Evolutionary conservation across 2,329 filamentous ascomycete genomes (phyloP).

Genomic region (Verticillium longisporum): DNA sequence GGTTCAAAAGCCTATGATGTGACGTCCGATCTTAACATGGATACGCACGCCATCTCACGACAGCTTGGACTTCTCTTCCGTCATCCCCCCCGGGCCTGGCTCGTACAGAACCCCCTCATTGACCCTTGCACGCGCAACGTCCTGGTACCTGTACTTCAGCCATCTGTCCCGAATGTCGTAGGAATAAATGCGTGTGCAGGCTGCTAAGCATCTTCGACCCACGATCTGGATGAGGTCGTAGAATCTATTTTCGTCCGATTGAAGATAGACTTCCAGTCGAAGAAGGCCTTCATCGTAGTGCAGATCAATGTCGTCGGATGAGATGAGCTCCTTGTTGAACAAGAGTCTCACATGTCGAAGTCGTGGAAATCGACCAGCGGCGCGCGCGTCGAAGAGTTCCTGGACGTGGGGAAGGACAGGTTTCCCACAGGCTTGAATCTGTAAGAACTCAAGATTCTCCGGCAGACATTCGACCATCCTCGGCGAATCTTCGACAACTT

Average conservation of each 20-base stretch:
- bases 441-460: conserved; percentile 4
- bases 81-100: neutral
- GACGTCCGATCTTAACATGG: too few species aligned
- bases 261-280: neutral
- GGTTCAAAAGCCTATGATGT: too few species aligned
- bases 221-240: neutral
- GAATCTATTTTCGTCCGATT: neutral
- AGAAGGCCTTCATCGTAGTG: neutral
- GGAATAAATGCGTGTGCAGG: neutral
- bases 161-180: neutral
- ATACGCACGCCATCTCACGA: too few species aligned
- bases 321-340: neutral
- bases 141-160: neutral
- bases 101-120: neutral
- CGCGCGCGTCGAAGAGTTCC: conserved; percentile 1
- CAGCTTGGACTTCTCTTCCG: neutral
- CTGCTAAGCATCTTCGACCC: neutral
- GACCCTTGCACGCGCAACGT: neutral
- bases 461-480: conserved; percentile 4
- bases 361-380: neutral
- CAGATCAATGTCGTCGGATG: neutral
- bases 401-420: conserved; percentile 3
- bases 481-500: neutral
- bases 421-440: conserved; percentile 7
- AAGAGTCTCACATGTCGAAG: neutral